Base-by-base conservation (phyloP, 768 basidiomycete species). In the Termitomyces sp. region DNA sequence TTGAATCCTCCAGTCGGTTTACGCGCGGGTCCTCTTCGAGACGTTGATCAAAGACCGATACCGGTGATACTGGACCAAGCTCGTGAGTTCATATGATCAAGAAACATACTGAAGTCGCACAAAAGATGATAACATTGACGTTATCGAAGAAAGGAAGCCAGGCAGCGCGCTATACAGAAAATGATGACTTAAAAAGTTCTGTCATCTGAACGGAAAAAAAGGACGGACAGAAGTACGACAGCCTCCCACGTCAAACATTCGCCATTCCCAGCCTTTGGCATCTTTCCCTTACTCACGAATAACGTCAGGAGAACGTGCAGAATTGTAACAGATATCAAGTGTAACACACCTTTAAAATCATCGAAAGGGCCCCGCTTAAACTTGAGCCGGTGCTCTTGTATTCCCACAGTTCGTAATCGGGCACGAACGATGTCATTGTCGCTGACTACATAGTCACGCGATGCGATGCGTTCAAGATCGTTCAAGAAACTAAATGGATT, bases 61-160 rank as follows among this genome's bases (percentile, higher is more conserved):
- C 78, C 8, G 90, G 90, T 1, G 87, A 85, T 21, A 92, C 76
- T 77, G 53, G 5, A 60, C 34, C 38, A n/a, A 37, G 32, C 3
- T 12, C 19, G 14, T 57, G 44, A 49, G 45, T 44, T 37, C 42
- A 57, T 28, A 30, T 28, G 24, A 35, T n/a, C 37, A 11, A 22
- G 24, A 30, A 17, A 22, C 21, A 42, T 41, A 54, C 45, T 41
- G 28, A 48, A 21, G 43, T 40, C 45, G 43, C 43, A 77, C 76
- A 74, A 70, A 92, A 91, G 53, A 92, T 88, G 64, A 92, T 83
- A 2, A 85, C 86, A 59, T 89, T 81, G 43, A 85, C 85, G 62
- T 85, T 80, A 51, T 90, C 85, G 64, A 92, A 91, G 69, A 83
- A 92, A 0, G 88, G 86, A 19, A 88, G 71, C 90, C 90, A 92